Evolutionary conservation across 768 basidiomycete genomes (phyloP), one percentile per base, ranked within the genome.

Genomic region (Hebeloma cylindrosporum): DNA sequence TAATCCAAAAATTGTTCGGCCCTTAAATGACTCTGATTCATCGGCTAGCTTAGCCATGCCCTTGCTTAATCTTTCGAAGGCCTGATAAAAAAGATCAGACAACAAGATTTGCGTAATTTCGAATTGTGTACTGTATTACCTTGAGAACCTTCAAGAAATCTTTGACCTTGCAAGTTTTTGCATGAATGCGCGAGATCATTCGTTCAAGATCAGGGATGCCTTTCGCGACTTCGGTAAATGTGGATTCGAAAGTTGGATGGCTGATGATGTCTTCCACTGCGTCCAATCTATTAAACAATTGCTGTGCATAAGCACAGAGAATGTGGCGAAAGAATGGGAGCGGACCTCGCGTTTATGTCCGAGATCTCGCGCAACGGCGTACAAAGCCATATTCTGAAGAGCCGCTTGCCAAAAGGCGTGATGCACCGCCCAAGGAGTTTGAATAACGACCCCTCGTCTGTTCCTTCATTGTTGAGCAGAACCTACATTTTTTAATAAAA

Each of bases 361-460:
- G 75, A 61, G 26, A 83, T 82, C 28, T 88, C 81, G 22, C 85
- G 80, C 50, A 99, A 67, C 14, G 96, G 96, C 76, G 86, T 86
- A 51, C 92, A 96, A 6, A 99, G 72, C 96, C 96, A 99, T 41
- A 95, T 87, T 30, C 94, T 82, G 77, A 99, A 98, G 21, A 98
- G 74, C 18, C 96, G 81, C 63, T 98, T 98, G 29, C 93, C 96
- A 50, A 92, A 97, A 2, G 96, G 93, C 1, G 96, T 97, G 33
- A 85, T 71, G 58, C 94, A 97, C 46, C 88, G 75, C 27, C 81
- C 78, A 11, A 99, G 69, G 14, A 98, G 68, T 61, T 86, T 83
- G 36, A 94, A 68, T 27, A 99, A 68, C 0, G 95, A 86, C 1
- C 96, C 96, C 22, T 95, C 93, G 22, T 88, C 86, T 0, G 88